These are phyloP conservation scores for Mycothermus thermophilus DNA, from an alignment of 495 filamentous ascomycete genomes.

Conservation along the genomic window DNA sequence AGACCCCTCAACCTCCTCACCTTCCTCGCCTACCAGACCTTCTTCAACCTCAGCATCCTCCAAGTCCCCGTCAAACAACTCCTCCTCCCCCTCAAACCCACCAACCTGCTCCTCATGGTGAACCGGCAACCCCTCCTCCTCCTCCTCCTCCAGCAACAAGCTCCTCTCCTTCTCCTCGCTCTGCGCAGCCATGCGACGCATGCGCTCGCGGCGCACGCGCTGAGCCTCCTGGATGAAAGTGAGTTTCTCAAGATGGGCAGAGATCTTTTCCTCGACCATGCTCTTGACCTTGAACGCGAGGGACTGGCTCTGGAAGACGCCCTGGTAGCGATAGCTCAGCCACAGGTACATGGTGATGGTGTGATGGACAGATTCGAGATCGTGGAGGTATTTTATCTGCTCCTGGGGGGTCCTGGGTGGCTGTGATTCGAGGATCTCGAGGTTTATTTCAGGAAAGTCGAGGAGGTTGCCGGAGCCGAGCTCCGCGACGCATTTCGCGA, in stretches of 20 bases:
- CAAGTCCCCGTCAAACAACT: too few species aligned
- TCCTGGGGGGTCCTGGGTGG: not conserved
- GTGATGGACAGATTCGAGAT: conserved; percentile 68
- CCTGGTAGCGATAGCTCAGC: conserved; percentile 59
- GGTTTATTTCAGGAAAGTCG: conserved; percentile 46
- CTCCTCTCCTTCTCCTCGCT: conserved; percentile 4
- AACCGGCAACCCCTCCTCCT: too few species aligned
- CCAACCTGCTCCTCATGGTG: too few species aligned
- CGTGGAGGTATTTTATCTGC: conserved; percentile 38
- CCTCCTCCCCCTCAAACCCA: too few species aligned
- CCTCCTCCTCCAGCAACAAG: conserved; percentile 8
- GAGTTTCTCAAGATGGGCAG: conserved; percentile 41
- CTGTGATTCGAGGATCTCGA: conserved; percentile 50
- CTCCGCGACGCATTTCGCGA: conserved; percentile 54
- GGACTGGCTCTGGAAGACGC: conserved; percentile 63
- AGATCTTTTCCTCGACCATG: conserved; percentile 66
- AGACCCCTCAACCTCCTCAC: too few species aligned
- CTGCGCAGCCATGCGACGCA: conserved; percentile 11
- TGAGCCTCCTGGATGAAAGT: conserved; percentile 9
- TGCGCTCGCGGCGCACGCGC: conserved; percentile 5
- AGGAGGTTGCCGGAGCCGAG: conserved; percentile 49
- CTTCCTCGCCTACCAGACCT: too few species aligned
- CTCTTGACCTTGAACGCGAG: conserved; percentile 70
- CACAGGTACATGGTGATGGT: conserved; percentile 74
- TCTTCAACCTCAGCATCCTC: too few species aligned